Evolutionary conservation across 176 grass and related monocot species (phyloP).

Genomic region (Aegilops speltoides): DNA sequence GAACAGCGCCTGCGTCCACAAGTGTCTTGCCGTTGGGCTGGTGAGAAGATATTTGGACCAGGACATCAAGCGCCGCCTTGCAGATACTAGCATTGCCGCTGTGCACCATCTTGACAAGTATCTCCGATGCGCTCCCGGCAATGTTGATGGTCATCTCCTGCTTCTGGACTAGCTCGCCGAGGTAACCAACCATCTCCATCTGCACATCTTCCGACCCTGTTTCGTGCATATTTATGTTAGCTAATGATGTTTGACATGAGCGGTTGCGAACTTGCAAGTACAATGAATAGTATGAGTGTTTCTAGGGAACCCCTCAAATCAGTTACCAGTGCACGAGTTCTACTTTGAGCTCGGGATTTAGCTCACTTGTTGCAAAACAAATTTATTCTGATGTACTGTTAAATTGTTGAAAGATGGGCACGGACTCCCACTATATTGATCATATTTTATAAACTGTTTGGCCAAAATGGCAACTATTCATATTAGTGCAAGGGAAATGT

Average conservation of each 20-base stretch:
- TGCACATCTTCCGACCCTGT: slow-evolving; percentile 82
- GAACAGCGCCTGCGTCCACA: slow-evolving; percentile 43
- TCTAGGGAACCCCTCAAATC: not conserved
- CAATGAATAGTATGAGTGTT: not conserved
- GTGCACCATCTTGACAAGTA: slow-evolving; percentile 74
- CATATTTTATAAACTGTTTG: not conserved
- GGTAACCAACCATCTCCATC: slow-evolving; percentile 93
- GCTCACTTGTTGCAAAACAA: not conserved
- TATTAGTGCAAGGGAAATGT: slow-evolving; percentile 2
- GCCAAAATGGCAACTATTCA: not conserved
- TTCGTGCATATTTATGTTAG: slow-evolving; percentile 35
- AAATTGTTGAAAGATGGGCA: not conserved
- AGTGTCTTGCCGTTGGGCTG: slow-evolving; percentile 60
- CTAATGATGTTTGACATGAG: not conserved
- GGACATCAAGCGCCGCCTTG: slow-evolving; percentile 66
- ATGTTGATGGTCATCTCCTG: slow-evolving; percentile 80
- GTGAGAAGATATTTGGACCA: slow-evolving; percentile 85
- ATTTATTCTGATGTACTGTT: not conserved
- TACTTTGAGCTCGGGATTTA: not conserved
- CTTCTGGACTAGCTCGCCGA: slow-evolving; percentile 70
- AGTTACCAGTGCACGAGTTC: not conserved
- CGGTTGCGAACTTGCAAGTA: not conserved
- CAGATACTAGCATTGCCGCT: slow-evolving; percentile 44
- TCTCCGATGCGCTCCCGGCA: slow-evolving; percentile 52
- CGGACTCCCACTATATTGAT: not conserved